These are phyloP conservation scores for Cocos nucifera DNA, from an alignment of 176 grass and related monocot genomes.

Conservation along the genomic window DNA sequence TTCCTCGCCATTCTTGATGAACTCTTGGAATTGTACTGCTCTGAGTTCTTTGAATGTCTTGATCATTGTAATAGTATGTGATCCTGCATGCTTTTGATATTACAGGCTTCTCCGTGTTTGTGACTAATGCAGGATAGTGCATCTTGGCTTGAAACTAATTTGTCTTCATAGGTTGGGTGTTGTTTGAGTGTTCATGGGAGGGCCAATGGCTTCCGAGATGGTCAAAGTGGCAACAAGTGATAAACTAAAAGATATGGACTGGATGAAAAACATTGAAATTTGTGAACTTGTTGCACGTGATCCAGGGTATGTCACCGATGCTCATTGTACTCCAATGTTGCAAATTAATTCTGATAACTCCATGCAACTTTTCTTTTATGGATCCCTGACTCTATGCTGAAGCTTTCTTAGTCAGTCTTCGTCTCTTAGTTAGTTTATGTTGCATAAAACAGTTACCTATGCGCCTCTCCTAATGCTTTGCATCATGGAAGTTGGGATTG, in stretches of 20 bases:
- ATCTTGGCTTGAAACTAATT: no score
- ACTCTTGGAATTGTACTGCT: background rate
- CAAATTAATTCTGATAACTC: no score
- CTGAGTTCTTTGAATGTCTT: background rate
- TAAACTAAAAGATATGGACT: conserved; percentile 89
- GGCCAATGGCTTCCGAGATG: conserved; percentile 62
- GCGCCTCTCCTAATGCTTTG: no score
- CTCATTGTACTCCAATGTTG: background rate
- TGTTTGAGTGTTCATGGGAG: background rate
- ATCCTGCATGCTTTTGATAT: background rate
- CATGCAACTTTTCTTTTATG: no score
- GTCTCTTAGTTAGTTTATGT: no score
- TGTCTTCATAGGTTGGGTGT: no score
- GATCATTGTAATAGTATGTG: background rate
- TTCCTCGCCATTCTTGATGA: background rate
- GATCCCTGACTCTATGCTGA: no score
- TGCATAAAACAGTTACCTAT: no score
- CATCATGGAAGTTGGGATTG: no score
- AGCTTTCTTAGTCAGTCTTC: no score
- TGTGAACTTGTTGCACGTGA: conserved; percentile 84
- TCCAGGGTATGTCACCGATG: conserved; percentile 33
- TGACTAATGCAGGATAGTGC: no score
- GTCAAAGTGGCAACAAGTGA: conserved; percentile 84
- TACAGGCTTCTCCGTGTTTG: background rate
- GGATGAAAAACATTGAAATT: conserved; percentile 95